phyloP scores from a whole-genome alignment of 345 rosid species.

The Noccaea bulbosa region DNA sequence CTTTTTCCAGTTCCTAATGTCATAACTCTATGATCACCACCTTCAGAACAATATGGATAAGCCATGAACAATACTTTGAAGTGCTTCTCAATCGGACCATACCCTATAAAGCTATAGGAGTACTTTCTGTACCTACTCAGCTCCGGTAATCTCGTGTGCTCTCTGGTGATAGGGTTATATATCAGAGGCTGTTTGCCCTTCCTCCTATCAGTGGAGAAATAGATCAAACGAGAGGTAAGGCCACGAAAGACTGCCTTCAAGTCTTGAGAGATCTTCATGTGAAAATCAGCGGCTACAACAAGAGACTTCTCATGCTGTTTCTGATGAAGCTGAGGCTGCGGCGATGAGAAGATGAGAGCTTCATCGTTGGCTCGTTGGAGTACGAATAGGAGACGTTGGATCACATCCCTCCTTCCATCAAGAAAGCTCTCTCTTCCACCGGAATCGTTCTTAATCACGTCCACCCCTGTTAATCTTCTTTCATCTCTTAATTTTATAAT shows the following conservation, averaged over 20 bases:
- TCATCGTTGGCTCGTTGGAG: neutral
- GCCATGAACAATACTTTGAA: neutral
- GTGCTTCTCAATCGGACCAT: conserved; percentile 26
- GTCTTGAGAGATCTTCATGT: neutral
- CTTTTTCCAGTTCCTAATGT: neutral
- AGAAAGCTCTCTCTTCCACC: neutral
- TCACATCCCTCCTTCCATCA: conserved; percentile 2
- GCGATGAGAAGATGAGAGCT: neutral
- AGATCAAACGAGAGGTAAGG: neutral
- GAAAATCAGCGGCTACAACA: neutral
- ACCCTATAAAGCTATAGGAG: neutral
- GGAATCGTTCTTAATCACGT: neutral
- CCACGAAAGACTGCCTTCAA: no score
- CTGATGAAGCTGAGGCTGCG: neutral
- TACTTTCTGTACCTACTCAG: rapidly evolving
- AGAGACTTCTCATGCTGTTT: neutral
- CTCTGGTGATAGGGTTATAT: conserved; percentile 1
- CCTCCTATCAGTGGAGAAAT: neutral
- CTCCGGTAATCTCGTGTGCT: neutral
- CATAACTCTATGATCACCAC: neutral
- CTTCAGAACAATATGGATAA: neutral
- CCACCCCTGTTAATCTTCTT: neutral
- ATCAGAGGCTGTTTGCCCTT: neutral
- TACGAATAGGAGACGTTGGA: neutral
- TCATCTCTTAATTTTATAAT: no score